Percentiles rank a stretch among this genome's conserved stretches.
Conservation (phyloP, 805 yeast genomes). For the Sugiyamaella qingdaonensis region DNA sequence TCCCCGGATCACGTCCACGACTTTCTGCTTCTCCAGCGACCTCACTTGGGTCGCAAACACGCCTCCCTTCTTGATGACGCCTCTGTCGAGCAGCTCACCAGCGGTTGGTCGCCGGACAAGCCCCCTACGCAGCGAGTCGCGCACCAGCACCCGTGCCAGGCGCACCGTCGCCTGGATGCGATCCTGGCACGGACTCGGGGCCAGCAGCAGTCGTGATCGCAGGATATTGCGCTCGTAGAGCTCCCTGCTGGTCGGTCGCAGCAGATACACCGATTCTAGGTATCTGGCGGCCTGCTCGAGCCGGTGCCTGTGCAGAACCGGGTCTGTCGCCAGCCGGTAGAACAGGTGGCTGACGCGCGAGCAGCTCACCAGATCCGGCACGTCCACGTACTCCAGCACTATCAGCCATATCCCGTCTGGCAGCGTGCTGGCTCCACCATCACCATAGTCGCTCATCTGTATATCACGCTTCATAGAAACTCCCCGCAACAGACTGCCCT, state of each 20-base stretch:
- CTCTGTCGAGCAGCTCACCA: constrained; percentile 25
- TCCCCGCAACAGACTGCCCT: too few relatives aligned
- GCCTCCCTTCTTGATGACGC: constrained; percentile 23
- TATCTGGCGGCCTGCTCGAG: constrained; percentile 19
- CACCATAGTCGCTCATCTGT: background rate
- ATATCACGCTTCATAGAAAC: too few relatives aligned
- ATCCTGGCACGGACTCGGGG: constrained; percentile 21
- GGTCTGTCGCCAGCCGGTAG: constrained; percentile 23
- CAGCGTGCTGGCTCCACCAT: constrained; percentile 3
- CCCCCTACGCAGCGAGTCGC: constrained; percentile 22
- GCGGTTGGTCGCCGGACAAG: constrained; percentile 24
- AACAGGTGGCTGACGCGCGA: constrained; percentile 20
- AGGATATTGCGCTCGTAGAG: constrained; percentile 25
- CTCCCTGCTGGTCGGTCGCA: constrained; percentile 24
- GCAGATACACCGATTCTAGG: constrained; percentile 16
- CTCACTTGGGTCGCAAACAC: constrained; percentile 16
- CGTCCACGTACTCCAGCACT: constrained; percentile 24
- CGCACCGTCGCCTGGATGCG: constrained; percentile 17
- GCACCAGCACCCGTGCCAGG: constrained; percentile 18
- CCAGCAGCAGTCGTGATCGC: constrained; percentile 17
- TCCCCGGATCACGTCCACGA: constrained; percentile 21
- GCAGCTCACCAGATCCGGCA: constrained; percentile 26
- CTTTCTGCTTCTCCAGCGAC: constrained; percentile 24
- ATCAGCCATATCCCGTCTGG: constrained; percentile 26
- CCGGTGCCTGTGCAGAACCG: constrained; percentile 21